Base-by-base conservation (phyloP, 306 rosid species). In the Prunus salicina region DNA sequence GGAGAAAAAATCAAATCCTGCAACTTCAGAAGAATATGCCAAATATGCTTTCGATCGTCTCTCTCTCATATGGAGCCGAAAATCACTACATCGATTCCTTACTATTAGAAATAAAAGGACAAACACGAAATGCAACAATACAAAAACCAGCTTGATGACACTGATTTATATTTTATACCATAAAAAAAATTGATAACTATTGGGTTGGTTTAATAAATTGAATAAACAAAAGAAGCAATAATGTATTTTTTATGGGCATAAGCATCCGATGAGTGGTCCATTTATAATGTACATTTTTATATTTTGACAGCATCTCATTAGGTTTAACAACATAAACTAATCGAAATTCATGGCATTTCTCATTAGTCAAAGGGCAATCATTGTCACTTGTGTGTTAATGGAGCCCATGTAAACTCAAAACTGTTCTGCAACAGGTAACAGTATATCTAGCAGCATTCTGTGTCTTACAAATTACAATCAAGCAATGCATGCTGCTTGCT, bases 211-310 rank as follows among this genome's bases (percentile, higher is more conserved):
- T 2, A 34, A 34, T 34, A 34, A 34, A 34, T 34, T 34, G 8
- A 28, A 11, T 20, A 10, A 75, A 61, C 46, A 8, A 81, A 75
- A 63, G 24, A 71, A 65, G 10, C 19, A 4, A 27, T 58, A n/a
- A 51, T 45, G 62, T 51, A 5, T 16, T 16, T 22, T 56, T 60
- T 60, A 13, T 60, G 18, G 53, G 64, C 43, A 51, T 13, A 34
- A 69, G 58, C 67, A 80, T 61, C 71, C 65, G 25, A 38, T 15
- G 15, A 63, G 22, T 55, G 64, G 69, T 70, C 64, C 69, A 32
- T 64, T 22, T 47, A 14, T 30, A 34, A 15, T 52, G 34, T 1
- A 28, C 6, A 3, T 20, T 10, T 67, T 13, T 56, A 13, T 72
- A 14, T 4, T 53, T 50, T 41, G 19, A 24, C 67, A 41, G 19